phyloP scores from a whole-genome alignment of 495 filamentous ascomycete species.

The Aspergillus funiculosus region DNA sequence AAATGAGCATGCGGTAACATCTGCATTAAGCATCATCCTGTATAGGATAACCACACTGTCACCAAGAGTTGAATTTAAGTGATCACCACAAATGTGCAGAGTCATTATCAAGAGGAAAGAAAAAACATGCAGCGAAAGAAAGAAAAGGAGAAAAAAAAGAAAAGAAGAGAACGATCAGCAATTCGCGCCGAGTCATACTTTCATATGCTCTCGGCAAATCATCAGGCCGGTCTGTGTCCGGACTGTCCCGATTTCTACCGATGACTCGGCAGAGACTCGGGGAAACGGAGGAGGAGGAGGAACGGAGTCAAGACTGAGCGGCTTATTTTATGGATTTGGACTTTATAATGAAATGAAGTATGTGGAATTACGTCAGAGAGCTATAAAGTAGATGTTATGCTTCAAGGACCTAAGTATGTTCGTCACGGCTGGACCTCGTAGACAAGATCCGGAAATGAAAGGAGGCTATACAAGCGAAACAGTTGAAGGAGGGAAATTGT shows the following conservation, averaged over 20 bases:
- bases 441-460: neutral
- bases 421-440: neutral
- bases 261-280: constrained; percentile 16
- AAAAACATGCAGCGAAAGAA: too few relatives aligned
- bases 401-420: too few relatives aligned
- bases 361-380: too few relatives aligned
- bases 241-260: constrained; percentile 29
- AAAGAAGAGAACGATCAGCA: constrained; percentile 9
- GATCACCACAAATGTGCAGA: too few relatives aligned
- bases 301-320: neutral
- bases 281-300: constrained; percentile 1
- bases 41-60: too few relatives aligned
- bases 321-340: neutral
- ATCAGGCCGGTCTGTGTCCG: constrained; percentile 17
- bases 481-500: neutral
- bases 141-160: constrained; percentile 12
- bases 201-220: constrained; percentile 12
- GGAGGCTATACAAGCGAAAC: constrained; percentile 1
- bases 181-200: neutral
- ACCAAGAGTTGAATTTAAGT: too few relatives aligned
- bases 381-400: too few relatives aligned
- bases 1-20: too few relatives aligned
- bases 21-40: too few relatives aligned
- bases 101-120: too few relatives aligned
- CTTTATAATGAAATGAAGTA: neutral